Base-by-base conservation (phyloP, 225 moss, liverwort and hornwort genomes). In the Marchantia polymorpha region DNA sequence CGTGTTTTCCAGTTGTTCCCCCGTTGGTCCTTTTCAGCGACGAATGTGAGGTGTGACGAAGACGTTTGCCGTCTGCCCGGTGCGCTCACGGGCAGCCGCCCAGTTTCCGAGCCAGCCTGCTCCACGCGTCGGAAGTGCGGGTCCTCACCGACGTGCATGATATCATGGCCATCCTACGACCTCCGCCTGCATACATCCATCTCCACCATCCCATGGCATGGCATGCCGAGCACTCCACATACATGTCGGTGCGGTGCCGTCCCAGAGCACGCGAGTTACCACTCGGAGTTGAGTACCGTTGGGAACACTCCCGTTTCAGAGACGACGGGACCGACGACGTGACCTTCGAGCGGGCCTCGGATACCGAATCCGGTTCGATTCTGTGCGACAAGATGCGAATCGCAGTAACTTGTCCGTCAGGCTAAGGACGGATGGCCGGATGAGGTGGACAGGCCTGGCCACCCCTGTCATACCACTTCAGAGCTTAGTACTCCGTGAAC, bases 141-240 rank as follows among this genome's bases (percentile, higher is more conserved):
- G 65, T n/a, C 65, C 65, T 65, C 65, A 65, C 65, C 65, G 65
- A 65, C 65, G 65, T 65, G 65, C 3, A 65, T 65, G 23, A 19
- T n/a, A 2, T 65, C 65, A 65, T 65, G 65, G 65, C n/a, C 65
- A 65, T 19, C 7, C 11, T 27, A 39, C 39, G 39, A 5, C 5
- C 39, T 39, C 39, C 39, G 39, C 39, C 39, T 65, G 9, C 65
- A 65, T 23, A 65, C 65, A 65, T 23, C 39, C 39, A 39, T 39
- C 5, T 39, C 5, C 39, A 39, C 39, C 39, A 39, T 27, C n/a
- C 17, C 65, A 17, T 65, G 65, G 56, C 13, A 12, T 56, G 2
- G 17, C 65, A 12, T 65, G 11, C 8, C 65, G 5, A 1, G 23
- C 3, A 16, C 65, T 56, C 59, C 59, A 60, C 39, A 39, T 39